Evolutionary conservation across 2,329 filamentous ascomycete genomes (phyloP).

Genomic region (Xylogone sp.): DNA sequence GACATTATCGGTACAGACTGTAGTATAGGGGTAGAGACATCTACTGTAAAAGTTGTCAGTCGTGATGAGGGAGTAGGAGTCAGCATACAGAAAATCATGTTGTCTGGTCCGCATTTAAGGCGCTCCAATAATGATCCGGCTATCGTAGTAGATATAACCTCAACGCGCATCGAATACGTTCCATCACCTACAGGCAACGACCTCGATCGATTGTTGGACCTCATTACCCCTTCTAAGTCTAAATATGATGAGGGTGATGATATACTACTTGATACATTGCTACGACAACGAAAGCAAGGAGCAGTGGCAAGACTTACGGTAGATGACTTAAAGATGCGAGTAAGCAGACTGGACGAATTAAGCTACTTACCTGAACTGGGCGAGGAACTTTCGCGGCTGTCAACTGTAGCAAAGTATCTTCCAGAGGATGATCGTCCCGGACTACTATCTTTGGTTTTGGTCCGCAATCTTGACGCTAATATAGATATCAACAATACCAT

Average conservation of each 20-base stretch:
- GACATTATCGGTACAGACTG: constrained; percentile 76
- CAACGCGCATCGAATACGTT: constrained; percentile 70
- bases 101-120: constrained; percentile 66
- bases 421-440: constrained; percentile 94
- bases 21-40: constrained; percentile 70
- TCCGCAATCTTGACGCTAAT: constrained; percentile 60
- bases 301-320: constrained; percentile 71
- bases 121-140: constrained; percentile 53
- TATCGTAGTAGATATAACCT: constrained; percentile 58
- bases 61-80: constrained; percentile 69
- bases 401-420: constrained; percentile 88
- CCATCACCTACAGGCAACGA: constrained; percentile 73
- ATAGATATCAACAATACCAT: constrained; percentile 65
- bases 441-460: constrained; percentile 66
- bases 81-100: constrained; percentile 69
- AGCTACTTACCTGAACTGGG: constrained; percentile 66
- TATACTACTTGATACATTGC: constrained; percentile 87
- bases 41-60: constrained; percentile 75
- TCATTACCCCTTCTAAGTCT: constrained; percentile 89
- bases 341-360: constrained; percentile 63
- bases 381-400: constrained; percentile 76
- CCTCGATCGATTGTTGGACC: constrained; percentile 73
- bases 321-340: constrained; percentile 57
- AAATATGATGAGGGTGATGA: constrained; percentile 87
- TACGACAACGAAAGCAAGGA: constrained; percentile 83